phyloP scores from a whole-genome alignment of 73 alveolate species.

The Stentor roeselii region DNA sequence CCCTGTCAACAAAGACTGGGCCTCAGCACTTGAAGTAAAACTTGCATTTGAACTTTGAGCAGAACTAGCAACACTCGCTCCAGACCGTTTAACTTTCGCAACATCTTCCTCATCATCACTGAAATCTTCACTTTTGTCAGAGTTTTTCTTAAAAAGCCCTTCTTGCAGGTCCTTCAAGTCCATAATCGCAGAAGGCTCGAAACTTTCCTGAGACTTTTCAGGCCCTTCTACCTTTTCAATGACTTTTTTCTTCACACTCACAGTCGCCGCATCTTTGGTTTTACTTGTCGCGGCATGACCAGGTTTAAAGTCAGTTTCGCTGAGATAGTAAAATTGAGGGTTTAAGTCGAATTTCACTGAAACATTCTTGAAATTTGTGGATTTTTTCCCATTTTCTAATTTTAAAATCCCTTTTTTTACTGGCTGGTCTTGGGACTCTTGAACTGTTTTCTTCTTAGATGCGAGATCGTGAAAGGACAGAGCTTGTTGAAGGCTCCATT shows the following conservation, averaged over 20 bases:
- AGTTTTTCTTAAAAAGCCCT: not conserved
- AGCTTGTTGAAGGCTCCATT: not conserved
- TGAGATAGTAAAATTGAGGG: not conserved
- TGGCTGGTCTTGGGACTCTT: not conserved
- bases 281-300: not conserved
- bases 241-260: not conserved
- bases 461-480: not conserved
- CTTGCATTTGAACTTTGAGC: conserved; percentile 22
- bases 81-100: not conserved
- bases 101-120: conserved; percentile 14
- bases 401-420: conserved; percentile 3
- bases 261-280: conserved; percentile 17
- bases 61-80: conserved; percentile 2
- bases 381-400: not conserved
- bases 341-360: not conserved
- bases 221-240: not conserved
- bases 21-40: conserved; percentile 1
- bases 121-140: not conserved
- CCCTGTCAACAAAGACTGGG: conserved; percentile 7
- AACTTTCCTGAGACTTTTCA: not conserved
- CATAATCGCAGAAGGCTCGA: not conserved
- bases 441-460: not conserved
- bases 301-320: conserved; percentile 23
- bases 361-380: not conserved
- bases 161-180: not conserved